A percentile compares a stretch with the other conserved stretches of the same genome.
Evolutionary conservation across 768 basidiomycete genomes (phyloP).

Genomic region (Boletus rubescentipes): DNA sequence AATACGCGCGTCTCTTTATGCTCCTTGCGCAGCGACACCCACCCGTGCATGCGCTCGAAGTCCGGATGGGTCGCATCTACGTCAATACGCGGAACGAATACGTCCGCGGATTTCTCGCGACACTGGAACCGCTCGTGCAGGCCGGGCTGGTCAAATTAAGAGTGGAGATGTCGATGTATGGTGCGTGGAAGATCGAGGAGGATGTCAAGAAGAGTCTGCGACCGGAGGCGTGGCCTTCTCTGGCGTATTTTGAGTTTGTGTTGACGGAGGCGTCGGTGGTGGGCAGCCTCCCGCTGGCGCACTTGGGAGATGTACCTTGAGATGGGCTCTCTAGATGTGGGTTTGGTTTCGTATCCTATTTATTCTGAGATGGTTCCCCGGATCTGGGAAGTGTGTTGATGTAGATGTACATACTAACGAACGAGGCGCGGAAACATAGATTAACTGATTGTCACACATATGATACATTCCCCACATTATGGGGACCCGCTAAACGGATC

Average conservation of each 20-base stretch:
- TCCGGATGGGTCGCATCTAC: constrained; percentile 6
- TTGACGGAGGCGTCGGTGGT: constrained; percentile 8
- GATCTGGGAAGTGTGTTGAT: neutral
- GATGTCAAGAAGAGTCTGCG: constrained; percentile 6
- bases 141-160: constrained; percentile 2
- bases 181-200: constrained; percentile 7
- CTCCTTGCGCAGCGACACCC: constrained; percentile 4
- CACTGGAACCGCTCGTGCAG: constrained; percentile 3
- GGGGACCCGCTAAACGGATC: neutral
- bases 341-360: neutral
- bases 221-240: constrained; percentile 9
- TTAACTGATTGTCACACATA: neutral
- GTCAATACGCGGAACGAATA: constrained; percentile 1
- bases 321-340: neutral
- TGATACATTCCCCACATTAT: neutral
- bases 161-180: constrained; percentile 9
- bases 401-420: no score
- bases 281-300: neutral
- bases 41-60: constrained; percentile 2
- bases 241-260: constrained; percentile 10
- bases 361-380: neutral
- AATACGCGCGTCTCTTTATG: constrained; percentile 2
- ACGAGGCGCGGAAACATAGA: neutral
- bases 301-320: neutral
- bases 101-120: constrained; percentile 1